These are phyloP conservation scores for Uromyces viciae-fabae DNA, from an alignment of 1,284 basidiomycete genomes.

Conservation along the genomic window DNA sequence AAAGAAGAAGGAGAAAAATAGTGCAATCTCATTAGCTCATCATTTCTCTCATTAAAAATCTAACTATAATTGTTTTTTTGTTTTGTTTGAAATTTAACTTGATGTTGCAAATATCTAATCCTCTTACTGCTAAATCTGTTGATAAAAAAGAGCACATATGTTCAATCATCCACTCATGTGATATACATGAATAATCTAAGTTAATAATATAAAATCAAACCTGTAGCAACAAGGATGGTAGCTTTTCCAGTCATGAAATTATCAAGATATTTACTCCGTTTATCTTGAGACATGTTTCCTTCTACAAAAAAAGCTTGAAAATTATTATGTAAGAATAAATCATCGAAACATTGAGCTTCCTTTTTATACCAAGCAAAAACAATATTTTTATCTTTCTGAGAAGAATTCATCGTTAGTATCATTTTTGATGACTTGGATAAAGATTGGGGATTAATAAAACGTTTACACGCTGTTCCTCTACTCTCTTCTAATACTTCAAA, in stretches of 20 bases:
- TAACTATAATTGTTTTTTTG: background rate
- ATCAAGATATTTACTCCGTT: conserved; percentile 79
- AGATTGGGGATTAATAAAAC: background rate
- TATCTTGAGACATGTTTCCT: conserved; percentile 83
- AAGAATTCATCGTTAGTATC: conserved; percentile 49
- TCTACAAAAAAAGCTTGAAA: conserved; percentile 76
- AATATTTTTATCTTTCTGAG: conserved; percentile 62
- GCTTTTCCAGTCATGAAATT: conserved; percentile 81
- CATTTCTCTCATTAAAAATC: background rate
- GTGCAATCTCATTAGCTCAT: background rate
- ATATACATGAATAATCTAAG: background rate
- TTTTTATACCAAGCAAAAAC: conserved; percentile 98
- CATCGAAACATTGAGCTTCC: conserved; percentile 83
- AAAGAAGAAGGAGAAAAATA: too few species aligned
- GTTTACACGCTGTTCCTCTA: conserved; percentile 74
- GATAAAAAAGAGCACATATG: background rate
- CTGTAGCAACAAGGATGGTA: conserved; percentile 82
- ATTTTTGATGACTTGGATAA: background rate
- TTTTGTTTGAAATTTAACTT: conserved; percentile 60
- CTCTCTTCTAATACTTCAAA: conserved; percentile 87
- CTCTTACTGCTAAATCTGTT: conserved; percentile 85
- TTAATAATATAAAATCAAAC: background rate
- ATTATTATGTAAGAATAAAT: conserved; percentile 71
- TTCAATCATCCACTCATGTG: background rate
- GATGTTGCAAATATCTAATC: conserved; percentile 94